phyloP scores from a whole-genome alignment of 2,329 filamentous ascomycete species.

The Pseudogymnoascus sp. region DNA sequence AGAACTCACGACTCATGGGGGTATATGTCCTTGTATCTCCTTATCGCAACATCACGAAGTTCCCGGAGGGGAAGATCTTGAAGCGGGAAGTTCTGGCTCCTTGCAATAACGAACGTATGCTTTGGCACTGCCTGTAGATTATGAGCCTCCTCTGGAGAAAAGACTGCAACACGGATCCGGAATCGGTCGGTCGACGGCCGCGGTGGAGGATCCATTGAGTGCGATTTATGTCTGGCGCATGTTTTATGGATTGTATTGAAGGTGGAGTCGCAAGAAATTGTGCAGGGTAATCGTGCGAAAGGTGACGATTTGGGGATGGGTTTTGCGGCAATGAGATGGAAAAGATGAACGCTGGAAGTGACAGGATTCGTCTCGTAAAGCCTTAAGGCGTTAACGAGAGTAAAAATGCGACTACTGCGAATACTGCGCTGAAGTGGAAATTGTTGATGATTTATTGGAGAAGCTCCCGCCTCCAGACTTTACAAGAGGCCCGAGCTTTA shows the following conservation, averaged over 20 bases:
- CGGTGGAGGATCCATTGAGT: conserved; percentile 10
- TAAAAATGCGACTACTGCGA: background rate
- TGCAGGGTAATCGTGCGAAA: background rate
- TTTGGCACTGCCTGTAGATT: background rate
- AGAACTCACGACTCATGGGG: conserved; percentile 9
- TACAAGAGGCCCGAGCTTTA: conserved; percentile 1
- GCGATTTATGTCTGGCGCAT: conserved; percentile 3
- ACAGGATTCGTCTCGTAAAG: background rate
- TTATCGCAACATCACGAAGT: conserved; percentile 5
- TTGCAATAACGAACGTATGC: conserved; percentile 9
- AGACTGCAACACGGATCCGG: conserved; percentile 8
- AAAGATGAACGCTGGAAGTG: background rate
- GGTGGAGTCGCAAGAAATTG: background rate
- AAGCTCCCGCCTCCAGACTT: conserved; percentile 7
- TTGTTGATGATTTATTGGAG: background rate
- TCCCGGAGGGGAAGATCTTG: conserved; percentile 6
- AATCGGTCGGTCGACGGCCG: conserved; percentile 6
- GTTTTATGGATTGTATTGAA: background rate
- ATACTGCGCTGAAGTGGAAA: conserved; percentile 1
- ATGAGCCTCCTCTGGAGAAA: conserved; percentile 6
- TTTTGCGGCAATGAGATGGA: background rate
- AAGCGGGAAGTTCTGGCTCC: background rate
- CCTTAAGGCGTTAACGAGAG: background rate
- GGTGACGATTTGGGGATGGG: background rate
- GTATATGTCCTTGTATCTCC: conserved; percentile 11